Conservation (phyloP, 495 filamentous ascomycete genomes). For the Rhypophila decipiens region DNA sequence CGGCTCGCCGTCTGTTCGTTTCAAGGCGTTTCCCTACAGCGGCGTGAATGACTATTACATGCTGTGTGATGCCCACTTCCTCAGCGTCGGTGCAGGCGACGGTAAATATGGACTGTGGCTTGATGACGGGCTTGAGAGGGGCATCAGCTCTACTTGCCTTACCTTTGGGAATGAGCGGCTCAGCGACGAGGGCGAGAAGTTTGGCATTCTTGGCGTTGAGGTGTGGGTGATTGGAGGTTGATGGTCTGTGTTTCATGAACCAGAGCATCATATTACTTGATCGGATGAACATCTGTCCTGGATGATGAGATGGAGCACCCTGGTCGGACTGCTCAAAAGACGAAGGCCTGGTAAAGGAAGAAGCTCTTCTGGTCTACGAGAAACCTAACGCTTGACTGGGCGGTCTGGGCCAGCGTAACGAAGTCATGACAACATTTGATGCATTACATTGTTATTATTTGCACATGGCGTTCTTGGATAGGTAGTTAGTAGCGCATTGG, state of each 20-base stretch:
- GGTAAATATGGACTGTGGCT: conserved; percentile 92
- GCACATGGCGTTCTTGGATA: too few relatives aligned
- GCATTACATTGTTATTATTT: too few relatives aligned
- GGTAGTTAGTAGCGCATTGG: too few relatives aligned
- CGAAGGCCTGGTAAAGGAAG: too few relatives aligned
- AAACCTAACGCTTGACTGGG: too few relatives aligned
- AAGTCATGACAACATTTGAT: too few relatives aligned
- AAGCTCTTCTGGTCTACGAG: too few relatives aligned
- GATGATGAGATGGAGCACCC: too few relatives aligned
- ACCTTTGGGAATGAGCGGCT: conserved; percentile 95
- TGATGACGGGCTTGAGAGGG: conserved; percentile 79
- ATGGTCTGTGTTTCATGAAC: neutral
- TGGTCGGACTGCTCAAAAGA: too few relatives aligned
- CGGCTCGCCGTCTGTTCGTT: conserved; percentile 57
- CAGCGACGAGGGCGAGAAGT: conserved; percentile 91
- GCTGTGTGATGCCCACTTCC: conserved; percentile 78
- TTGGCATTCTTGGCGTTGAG: conserved; percentile 87
- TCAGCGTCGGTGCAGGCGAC: conserved; percentile 81
- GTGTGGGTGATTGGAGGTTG: conserved; percentile 64
- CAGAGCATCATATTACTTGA: too few relatives aligned
- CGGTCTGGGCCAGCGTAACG: too few relatives aligned
- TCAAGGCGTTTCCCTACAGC: conserved; percentile 95
- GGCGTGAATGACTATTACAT: conserved; percentile 96
- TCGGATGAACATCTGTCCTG: too few relatives aligned
- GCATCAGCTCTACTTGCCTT: conserved; percentile 70